Evolutionary conservation across 257 asterid species (phyloP), one percentile per base, ranked within the genome.

Genomic region (Solanum arcanum): DNA sequence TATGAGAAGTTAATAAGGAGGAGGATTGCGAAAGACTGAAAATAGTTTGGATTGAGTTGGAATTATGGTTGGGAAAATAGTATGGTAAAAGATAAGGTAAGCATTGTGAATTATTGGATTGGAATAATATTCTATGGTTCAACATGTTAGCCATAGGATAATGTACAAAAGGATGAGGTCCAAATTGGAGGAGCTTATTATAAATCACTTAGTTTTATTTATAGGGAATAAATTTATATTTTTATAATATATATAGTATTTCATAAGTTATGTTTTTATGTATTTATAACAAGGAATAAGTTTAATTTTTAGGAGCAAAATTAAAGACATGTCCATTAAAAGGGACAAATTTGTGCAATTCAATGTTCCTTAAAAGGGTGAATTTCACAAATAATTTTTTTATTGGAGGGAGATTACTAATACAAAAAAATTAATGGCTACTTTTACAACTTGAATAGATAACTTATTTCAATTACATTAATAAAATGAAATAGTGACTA

Each of bases 41-140:
- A 59, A 64, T 2, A 13, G 91, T 46, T 44, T 72, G 73, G 60
- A 83, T 64, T 29, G 89, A 89, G 74, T 18, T 75, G 83, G 39
- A 4, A 31, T 83, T 29, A 52, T 39, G 47, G 21, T 13, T 37
- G 21, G 89, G 80, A 49, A 64, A 70, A 33, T 33, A 72, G 60
- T 86, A 83, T 39, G 90, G 88, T 56, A 86, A 75, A 87, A 85
- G 89, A 77, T 27, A 90, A 72, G 86, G 89, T 37, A 86, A 21
- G 80, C 89, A 70, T 73, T 88, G 87, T 85, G 91, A 60, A 75
- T 73, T 59, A 75, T 68, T 59, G 91, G 87, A 68, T 68, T 29
- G 11, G 72, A 64, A 11, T 64, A 64, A 90, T 89, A 42, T 90
- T 83, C 82, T 75, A 60, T 84, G 90, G 72, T 85, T 92, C 91